phyloP scores from a whole-genome alignment of 257 asterid genomes.

The Solanum boliviense region DNA sequence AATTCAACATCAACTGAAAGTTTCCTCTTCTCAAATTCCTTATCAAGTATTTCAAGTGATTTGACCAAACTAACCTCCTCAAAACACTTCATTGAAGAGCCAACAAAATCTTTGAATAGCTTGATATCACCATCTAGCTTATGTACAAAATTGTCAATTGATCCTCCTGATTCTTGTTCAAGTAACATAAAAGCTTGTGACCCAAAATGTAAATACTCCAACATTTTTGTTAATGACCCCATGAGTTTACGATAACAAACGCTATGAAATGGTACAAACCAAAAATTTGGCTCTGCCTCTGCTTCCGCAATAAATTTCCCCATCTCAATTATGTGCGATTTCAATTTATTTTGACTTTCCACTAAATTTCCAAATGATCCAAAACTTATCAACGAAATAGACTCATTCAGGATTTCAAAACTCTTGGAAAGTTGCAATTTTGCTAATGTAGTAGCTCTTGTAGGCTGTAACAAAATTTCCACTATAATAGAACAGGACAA shows the following conservation, averaged over 20 bases:
- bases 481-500: constrained; percentile 67
- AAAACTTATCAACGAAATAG: constrained; percentile 22
- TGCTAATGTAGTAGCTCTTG: constrained; percentile 65
- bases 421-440: constrained; percentile 40
- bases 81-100: constrained; percentile 37
- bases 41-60: constrained; percentile 30
- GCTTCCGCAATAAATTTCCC: constrained; percentile 65
- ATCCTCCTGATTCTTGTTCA: constrained; percentile 33
- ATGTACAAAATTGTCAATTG: background rate
- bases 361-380: constrained; percentile 12
- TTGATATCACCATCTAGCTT: constrained; percentile 42
- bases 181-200: constrained; percentile 32
- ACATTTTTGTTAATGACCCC: constrained; percentile 47
- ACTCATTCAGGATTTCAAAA: constrained; percentile 25
- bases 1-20: constrained; percentile 38
- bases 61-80: constrained; percentile 44
- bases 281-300: constrained; percentile 73
- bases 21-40: constrained; percentile 41
- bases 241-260: constrained; percentile 36
- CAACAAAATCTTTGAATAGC: constrained; percentile 22
- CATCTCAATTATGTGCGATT: constrained; percentile 24
- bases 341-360: constrained; percentile 25
- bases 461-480: constrained; percentile 63
- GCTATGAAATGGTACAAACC: constrained; percentile 69
- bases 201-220: constrained; percentile 41